Percentiles rank a stretch among this genome's conserved stretches.
phyloP scores from a whole-genome alignment of 106 monocot species.

The Allium cepa region DNA sequence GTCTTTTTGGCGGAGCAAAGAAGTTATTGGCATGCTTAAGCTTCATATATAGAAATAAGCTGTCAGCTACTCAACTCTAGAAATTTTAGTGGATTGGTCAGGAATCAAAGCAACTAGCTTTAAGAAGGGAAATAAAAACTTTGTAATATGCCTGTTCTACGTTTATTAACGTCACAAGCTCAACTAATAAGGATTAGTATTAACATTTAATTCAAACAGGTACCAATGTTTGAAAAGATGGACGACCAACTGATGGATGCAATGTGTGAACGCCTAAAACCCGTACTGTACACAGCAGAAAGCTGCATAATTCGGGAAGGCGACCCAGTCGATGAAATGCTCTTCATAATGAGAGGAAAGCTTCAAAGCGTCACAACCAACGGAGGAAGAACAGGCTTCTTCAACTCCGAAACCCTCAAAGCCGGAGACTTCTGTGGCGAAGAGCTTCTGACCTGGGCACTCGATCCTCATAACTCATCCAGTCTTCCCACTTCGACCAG shows the following conservation, averaged over 20 bases:
- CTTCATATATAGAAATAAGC: no score
- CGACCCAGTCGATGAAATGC: slow-evolving; percentile 52
- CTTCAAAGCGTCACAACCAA: slow-evolving; percentile 34
- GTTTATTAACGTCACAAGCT: no score
- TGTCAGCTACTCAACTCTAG: no score
- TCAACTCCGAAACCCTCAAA: slow-evolving; percentile 30
- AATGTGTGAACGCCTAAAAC: slow-evolving; percentile 47
- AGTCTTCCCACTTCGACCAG: slow-evolving; percentile 42
- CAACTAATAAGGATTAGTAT: no score
- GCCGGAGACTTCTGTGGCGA: slow-evolving; percentile 57
- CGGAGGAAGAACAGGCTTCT: slow-evolving; percentile 50
- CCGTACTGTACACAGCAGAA: slow-evolving; percentile 36
- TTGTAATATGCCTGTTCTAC: no score
- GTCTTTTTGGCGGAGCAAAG: no score
- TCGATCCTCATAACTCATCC: slow-evolving; percentile 24
- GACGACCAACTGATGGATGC: slow-evolving; percentile 55
- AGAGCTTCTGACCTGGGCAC: slow-evolving; percentile 59
- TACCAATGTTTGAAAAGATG: slow-evolving; percentile 51
- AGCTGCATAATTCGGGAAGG: slow-evolving; percentile 50
- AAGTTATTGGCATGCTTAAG: no score
- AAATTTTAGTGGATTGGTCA: no score
- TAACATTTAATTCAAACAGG: slow-evolving; percentile 10
- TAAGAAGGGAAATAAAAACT: no score
- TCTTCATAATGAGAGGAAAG: slow-evolving; percentile 51
- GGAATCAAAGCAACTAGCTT: no score